phyloP scores from a whole-genome alignment of 306 rosid species.

The Canavalia ensiformis region DNA sequence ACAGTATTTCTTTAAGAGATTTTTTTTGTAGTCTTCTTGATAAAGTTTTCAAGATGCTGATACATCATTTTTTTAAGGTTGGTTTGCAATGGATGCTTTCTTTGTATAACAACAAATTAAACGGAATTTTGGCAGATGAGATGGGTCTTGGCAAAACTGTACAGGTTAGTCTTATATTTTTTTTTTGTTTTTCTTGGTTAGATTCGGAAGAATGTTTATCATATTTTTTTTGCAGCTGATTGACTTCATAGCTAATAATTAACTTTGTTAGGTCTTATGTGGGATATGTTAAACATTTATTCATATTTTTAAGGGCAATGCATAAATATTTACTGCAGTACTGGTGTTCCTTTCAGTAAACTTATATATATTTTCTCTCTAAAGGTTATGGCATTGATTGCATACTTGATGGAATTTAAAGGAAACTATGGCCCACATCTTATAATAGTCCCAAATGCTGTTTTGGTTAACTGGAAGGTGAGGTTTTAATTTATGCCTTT shows the following conservation, averaged over 20 bases:
- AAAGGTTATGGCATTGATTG: conserved; percentile 99
- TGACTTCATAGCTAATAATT: conserved; percentile 22
- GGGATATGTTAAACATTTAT: conserved; percentile 35
- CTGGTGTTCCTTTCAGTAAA: conserved; percentile 15
- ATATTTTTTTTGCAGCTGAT: conserved; percentile 19
- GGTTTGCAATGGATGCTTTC: conserved; percentile 99
- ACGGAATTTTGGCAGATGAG: conserved; percentile 99
- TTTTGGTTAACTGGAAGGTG: conserved; percentile 99
- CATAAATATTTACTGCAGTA: conserved; percentile 30
- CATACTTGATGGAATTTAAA: conserved; percentile 97
- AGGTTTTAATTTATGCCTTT: conserved; percentile 29
- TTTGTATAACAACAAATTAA: conserved; percentile 96
- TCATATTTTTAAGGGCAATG: conserved; percentile 20
- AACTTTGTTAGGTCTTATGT: conserved; percentile 13
- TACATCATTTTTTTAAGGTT: conserved; percentile 66
- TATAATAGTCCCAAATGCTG: conserved; percentile 98
- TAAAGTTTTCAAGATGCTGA: conserved; percentile 33
- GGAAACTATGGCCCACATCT: conserved; percentile 99
- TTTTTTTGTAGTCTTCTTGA: conserved; percentile 32
- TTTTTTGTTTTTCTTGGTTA: conserved; percentile 21
- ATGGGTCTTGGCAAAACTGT: conserved; percentile 99
- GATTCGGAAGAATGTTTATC: conserved; percentile 15
- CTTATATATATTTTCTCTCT: conserved; percentile 25
- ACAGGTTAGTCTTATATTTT: conserved; percentile 68
- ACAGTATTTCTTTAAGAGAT: conserved; percentile 18